Evolutionary conservation across 2,329 filamentous ascomycete species (phyloP).

Genomic region (Conoideocrella luteorostrata): DNA sequence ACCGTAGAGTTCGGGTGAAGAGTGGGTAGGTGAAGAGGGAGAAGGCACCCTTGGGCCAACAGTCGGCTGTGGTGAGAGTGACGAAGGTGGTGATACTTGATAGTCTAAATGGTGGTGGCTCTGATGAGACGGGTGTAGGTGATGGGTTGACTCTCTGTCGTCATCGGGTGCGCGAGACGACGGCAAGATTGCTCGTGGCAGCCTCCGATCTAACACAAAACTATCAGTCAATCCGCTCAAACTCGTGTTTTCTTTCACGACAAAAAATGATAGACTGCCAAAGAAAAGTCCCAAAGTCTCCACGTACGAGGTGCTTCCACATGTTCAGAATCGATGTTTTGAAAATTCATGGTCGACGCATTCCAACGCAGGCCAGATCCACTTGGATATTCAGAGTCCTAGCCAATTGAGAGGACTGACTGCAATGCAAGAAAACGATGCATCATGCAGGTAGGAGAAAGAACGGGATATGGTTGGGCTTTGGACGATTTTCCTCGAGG

Average conservation of each 20-base stretch:
- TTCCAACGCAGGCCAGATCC: constrained; percentile 20
- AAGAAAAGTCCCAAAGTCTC: constrained; percentile 3
- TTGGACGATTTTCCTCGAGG: constrained; percentile 14
- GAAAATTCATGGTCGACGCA: constrained; percentile 31
- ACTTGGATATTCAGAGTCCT: constrained; percentile 23
- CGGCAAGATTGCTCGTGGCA: constrained; percentile 2
- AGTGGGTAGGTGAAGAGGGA: constrained; percentile 33
- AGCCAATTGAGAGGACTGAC: constrained; percentile 28
- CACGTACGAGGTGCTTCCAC: constrained; percentile 32
- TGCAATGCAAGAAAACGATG: constrained; percentile 23
- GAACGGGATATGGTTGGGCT: constrained; percentile 25
- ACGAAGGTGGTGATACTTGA: constrained; percentile 11
- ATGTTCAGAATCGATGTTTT: constrained; percentile 28
- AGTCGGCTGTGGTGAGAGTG: constrained; percentile 29
- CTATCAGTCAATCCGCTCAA: constrained; percentile 7
- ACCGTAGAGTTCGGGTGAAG: constrained; percentile 37
- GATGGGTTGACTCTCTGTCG: background rate
- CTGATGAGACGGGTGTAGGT: constrained; percentile 1
- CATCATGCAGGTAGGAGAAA: constrained; percentile 20
- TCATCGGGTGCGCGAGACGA: background rate
- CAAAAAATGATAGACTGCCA: background rate
- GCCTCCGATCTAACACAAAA: constrained; percentile 9
- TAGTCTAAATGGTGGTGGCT: background rate
- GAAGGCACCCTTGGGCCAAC: constrained; percentile 15
- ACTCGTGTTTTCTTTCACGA: too few relatives aligned